These are phyloP conservation scores for Mallotus repandus DNA, from an alignment of 441 rosid species.

Conservation along the genomic window DNA sequence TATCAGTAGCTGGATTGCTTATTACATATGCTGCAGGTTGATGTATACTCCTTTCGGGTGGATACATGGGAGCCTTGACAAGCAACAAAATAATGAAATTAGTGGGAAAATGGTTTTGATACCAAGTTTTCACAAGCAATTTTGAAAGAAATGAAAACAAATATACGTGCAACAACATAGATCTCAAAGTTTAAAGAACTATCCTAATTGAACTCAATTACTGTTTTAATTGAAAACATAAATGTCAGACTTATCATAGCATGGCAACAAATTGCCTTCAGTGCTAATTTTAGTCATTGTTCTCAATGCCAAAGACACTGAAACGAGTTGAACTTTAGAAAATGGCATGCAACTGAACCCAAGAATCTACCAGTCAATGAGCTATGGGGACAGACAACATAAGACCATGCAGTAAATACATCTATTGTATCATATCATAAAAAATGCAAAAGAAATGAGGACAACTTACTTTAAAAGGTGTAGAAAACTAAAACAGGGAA, in stretches of 20 bases:
- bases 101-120: slow-evolving; percentile 3
- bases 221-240: no score
- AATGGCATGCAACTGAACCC: neutral
- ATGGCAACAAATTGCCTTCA: neutral
- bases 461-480: neutral
- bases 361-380: neutral
- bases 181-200: neutral
- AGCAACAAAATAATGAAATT: slow-evolving; percentile 25
- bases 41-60: slow-evolving; percentile 52
- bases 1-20: slow-evolving; percentile 41
- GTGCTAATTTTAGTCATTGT: neutral
- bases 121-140: neutral
- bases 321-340: neutral
- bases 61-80: slow-evolving; percentile 56
- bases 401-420: neutral
- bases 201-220: neutral
- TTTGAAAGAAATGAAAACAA: no score
- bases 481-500: slow-evolving; percentile 1
- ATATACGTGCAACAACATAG: neutral
- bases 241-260: neutral
- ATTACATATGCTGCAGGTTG: slow-evolving; percentile 46
- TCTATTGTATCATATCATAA: neutral
- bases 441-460: neutral
- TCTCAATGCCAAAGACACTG: neutral
- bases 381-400: neutral